Evolutionary conservation across 169 alveolate species (phyloP).

Genomic region (Eimeria sp.): DNA sequence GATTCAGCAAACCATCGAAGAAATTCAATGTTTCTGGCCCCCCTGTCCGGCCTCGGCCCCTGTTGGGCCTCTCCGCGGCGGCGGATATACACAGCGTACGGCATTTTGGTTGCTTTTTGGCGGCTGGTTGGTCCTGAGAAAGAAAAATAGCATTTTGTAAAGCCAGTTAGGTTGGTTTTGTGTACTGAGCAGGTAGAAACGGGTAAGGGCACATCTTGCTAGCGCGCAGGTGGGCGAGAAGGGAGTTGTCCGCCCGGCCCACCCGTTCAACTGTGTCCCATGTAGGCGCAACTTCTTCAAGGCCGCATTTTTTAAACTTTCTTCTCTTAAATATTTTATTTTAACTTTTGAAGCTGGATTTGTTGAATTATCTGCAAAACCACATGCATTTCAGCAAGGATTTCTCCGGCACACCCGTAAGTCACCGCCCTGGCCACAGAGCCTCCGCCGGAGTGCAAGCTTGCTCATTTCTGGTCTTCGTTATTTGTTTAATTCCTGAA

Average conservation of each 20-base stretch:
- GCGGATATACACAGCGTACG: not conserved
- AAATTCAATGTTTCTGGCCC: not conserved
- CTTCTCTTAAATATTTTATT: not conserved
- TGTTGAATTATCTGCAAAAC: not conserved
- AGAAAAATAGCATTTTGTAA: not conserved
- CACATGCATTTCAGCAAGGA: not conserved
- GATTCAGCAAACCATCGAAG: too few species aligned
- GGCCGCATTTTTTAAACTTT: not conserved
- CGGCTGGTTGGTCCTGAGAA: not conserved
- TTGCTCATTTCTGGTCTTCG: not conserved
- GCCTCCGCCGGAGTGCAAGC: constrained; percentile 3
- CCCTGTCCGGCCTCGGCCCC: not conserved
- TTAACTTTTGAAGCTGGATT: not conserved
- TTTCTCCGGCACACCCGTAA: not conserved
- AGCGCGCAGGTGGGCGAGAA: not conserved
- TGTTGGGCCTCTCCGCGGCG: not conserved
- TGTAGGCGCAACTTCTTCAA: not conserved
- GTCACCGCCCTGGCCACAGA: constrained; percentile 2
- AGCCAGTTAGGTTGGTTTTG: not conserved
- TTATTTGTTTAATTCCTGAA: not conserved
- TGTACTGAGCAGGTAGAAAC: not conserved
- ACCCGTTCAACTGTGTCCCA: constrained; percentile 17
- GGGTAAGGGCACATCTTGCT: not conserved
- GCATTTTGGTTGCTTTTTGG: not conserved
- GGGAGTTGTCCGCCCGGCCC: constrained; percentile 25